These are phyloP conservation scores for Sporothrix variecibatus DNA, from an alignment of 2,329 filamentous ascomycete species.

Conservation along the genomic window DNA sequence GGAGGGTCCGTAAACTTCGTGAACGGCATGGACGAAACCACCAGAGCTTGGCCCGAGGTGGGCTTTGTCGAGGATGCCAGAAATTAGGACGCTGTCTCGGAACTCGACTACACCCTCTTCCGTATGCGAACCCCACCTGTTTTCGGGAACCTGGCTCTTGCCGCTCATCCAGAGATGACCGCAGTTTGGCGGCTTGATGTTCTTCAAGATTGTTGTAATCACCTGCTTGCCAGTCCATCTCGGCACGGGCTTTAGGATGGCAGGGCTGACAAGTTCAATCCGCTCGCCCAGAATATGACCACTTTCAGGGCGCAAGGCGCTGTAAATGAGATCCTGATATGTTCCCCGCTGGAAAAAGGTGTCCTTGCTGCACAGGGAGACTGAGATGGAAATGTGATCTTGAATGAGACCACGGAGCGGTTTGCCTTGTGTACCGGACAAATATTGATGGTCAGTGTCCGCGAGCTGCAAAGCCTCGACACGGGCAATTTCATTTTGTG, in stretches of 20 bases:
- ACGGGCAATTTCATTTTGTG: constrained; percentile 91
- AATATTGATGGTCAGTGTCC: constrained; percentile 95
- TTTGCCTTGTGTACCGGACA: constrained; percentile 90
- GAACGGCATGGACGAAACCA: constrained; percentile 86
- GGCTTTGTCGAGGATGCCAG: constrained; percentile 91
- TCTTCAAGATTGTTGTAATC: constrained; percentile 88
- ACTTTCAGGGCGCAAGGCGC: constrained; percentile 83
- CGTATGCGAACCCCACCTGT: constrained; percentile 72
- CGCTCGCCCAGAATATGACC: constrained; percentile 82
- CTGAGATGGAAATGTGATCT: constrained; percentile 94
- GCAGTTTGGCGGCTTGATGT: constrained; percentile 77
- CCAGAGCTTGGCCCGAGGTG: constrained; percentile 87
- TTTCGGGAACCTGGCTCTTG: constrained; percentile 74
- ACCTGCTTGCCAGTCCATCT: constrained; percentile 97
- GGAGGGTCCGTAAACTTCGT: constrained; percentile 89
- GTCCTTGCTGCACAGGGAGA: constrained; percentile 86
- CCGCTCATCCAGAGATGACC: constrained; percentile 77
- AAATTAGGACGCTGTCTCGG: constrained; percentile 82
- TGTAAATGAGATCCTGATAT: constrained; percentile 94
- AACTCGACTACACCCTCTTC: constrained; percentile 84
- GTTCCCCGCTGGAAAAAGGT: constrained; percentile 85
- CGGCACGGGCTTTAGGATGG: constrained; percentile 75
- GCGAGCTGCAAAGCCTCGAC: constrained; percentile 91
- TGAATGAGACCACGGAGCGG: constrained; percentile 95
- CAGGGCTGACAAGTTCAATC: constrained; percentile 77